Conservation (phyloP, 805 yeast genomes). For the Kluyveromyces starmeri region DNA sequence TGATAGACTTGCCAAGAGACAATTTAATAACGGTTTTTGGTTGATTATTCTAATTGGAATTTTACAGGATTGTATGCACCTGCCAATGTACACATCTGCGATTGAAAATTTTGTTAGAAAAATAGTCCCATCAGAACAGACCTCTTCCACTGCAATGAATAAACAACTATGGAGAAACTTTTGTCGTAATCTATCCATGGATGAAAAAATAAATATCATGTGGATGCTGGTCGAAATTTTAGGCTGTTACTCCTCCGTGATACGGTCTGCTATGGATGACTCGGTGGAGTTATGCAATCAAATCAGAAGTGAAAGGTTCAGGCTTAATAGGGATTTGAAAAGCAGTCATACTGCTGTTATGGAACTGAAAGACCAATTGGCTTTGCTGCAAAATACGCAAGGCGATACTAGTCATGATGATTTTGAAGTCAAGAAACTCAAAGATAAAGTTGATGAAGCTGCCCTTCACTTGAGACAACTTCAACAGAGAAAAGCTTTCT, state of each 20-base stretch:
- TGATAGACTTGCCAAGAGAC: conserved; percentile 63
- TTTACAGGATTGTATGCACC: conserved; percentile 32
- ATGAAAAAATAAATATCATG: conserved; percentile 47
- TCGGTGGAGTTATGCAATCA: conserved; percentile 27
- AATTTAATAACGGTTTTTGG: conserved; percentile 82
- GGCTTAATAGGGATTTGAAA: conserved; percentile 21
- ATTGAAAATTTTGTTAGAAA: conserved; percentile 44
- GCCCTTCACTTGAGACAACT: conserved; percentile 31
- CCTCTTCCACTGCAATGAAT: conserved; percentile 22
- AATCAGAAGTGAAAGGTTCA: conserved; percentile 28
- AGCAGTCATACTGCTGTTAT: conserved; percentile 13
- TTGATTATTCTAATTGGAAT: conserved; percentile 68
- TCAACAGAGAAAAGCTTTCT: conserved; percentile 39
- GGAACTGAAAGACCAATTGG: conserved; percentile 2
- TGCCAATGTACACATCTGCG: conserved; percentile 21
- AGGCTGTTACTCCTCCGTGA: conserved; percentile 23
- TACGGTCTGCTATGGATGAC: conserved; percentile 25
- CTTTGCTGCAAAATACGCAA: conserved; percentile 13
- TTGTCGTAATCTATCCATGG: conserved; percentile 40
- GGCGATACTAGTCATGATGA: conserved; percentile 7
- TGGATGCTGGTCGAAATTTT: conserved; percentile 57
- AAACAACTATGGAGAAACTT: conserved; percentile 43
- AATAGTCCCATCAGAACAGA: conserved; percentile 37
- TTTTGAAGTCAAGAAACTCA: conserved; percentile 6
- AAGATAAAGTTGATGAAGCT: conserved; percentile 20